A percentile compares a stretch with the other conserved stretches of the same genome.
Conservation (phyloP, 345 rosid genomes). For the Acer yangbiense region DNA sequence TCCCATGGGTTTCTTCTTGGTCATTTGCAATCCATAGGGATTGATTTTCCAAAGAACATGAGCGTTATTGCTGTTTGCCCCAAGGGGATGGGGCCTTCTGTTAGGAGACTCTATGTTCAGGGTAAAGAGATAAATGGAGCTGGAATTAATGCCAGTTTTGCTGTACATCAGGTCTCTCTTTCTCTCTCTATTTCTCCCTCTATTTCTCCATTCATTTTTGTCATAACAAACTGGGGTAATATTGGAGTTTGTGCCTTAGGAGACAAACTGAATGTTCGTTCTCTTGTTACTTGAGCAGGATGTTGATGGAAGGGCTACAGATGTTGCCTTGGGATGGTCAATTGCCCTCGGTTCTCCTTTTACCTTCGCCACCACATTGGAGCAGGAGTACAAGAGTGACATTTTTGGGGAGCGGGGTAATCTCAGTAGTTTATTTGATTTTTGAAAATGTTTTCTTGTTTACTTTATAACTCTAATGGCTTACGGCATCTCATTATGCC, state of each 20-base stretch:
- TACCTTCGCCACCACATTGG: slow-evolving; percentile 61
- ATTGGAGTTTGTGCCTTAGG: neutral
- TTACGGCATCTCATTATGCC: neutral
- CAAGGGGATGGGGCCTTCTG: slow-evolving; percentile 54
- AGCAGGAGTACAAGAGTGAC: slow-evolving; percentile 65
- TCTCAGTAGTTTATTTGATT: slow-evolving; percentile 25
- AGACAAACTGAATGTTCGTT: neutral
- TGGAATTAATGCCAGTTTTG: slow-evolving; percentile 42
- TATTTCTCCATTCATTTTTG: neutral
- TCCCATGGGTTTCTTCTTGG: slow-evolving; percentile 62
- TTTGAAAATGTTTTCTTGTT: neutral
- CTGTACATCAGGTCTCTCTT: slow-evolving; percentile 41
- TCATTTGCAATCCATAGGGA: slow-evolving; percentile 42
- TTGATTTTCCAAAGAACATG: slow-evolving; percentile 48
- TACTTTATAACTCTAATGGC: neutral
- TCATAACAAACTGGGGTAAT: neutral
- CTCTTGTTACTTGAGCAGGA: slow-evolving; percentile 34
- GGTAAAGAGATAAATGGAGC: slow-evolving; percentile 53
- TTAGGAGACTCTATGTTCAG: slow-evolving; percentile 53
- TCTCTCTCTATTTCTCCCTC: neutral
- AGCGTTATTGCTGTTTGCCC: slow-evolving; percentile 54
- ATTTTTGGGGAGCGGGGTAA: slow-evolving; percentile 71
- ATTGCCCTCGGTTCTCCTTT: slow-evolving; percentile 68
- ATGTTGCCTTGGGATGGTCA: slow-evolving; percentile 71
- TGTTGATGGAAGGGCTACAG: slow-evolving; percentile 63